Evolutionary conservation across 1,284 basidiomycete species (phyloP), one percentile per base, ranked within the genome.

Genomic region (Takashimella koratensis): DNA sequence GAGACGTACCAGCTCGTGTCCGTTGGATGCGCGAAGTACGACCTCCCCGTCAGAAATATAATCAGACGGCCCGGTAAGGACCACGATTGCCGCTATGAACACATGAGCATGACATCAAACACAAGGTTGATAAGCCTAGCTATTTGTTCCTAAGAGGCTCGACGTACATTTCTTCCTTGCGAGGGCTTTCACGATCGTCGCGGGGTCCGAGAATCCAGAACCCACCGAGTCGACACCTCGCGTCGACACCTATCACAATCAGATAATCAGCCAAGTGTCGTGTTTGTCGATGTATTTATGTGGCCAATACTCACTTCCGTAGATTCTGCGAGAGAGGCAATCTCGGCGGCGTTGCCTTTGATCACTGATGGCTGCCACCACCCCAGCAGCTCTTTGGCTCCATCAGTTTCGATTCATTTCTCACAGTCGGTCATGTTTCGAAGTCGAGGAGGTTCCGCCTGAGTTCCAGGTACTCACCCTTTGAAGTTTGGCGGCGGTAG

Each of bases 271-370:
- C n/a, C n/a, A n/a, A n/a, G n/a, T n/a, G n/a, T n/a, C n/a, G n/a
- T n/a, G 39, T 11, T 24, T 16, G n/a, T 27, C 16, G 41, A 23
- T 40, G n/a, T 41, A 19, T 27, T 43, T 19, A 23, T 13, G 13
- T 30, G 23, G 16, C 36, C 26, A 11, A 39, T 5, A 54, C 73
- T 41, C 45, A 86, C 89, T 77, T 92, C 91, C n/a, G 73, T 71
- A 0, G 86, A 86, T 16, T 86, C 82, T 1, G 86, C 83, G 12
- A 97, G 77, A 0, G 87, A 80, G 0, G 84, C 90, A 21, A 98
- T 85, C 74, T 98, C 95, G 20, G 84, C 92, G 0, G 91, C 88
- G 68, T 98, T 98, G 4, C 94, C 95, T 75, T 98, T 98, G 77
- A 98, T 92, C 19, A 96, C 86, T 19, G 87, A 87, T 16, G 88